phyloP scores from a whole-genome alignment of 306 rosid species.

The Alnus rubra region DNA sequence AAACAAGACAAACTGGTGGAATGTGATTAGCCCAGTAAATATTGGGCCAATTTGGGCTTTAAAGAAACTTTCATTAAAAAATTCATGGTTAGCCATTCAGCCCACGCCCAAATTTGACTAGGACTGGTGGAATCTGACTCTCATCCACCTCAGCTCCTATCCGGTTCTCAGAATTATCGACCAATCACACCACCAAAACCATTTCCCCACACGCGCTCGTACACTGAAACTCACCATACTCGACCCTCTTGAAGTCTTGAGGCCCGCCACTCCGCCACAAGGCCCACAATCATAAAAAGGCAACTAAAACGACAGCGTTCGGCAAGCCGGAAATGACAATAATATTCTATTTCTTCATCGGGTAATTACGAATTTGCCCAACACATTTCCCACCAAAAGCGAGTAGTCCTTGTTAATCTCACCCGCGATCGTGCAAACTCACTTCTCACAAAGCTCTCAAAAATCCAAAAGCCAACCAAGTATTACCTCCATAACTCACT shows the following conservation, averaged over 20 bases:
- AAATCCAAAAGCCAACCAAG: not conserved
- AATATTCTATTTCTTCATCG: not conserved
- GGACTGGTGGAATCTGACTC: conserved; percentile 9
- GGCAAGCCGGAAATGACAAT: not conserved
- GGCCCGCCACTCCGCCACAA: not conserved
- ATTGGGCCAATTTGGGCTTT: not conserved
- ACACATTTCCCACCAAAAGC: not conserved
- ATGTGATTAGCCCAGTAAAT: no score
- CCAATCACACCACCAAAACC: not conserved
- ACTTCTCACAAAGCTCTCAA: not conserved
- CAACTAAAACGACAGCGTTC: conserved; percentile 23
- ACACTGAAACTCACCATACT: not conserved
- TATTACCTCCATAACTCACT: not conserved
- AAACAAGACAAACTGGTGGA: no score
- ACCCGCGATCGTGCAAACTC: not conserved
- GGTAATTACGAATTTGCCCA: not conserved
- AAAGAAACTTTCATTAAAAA: not conserved
- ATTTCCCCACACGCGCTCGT: conserved; percentile 9
- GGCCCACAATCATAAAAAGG: no score
- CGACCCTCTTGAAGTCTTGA: not conserved
- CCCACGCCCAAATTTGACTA: conserved; percentile 29
- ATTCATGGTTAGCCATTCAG: not conserved
- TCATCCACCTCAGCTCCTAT: conserved; percentile 21
- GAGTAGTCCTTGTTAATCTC: conserved; percentile 1
- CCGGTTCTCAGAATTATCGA: conserved; percentile 17